phyloP scores from a whole-genome alignment of 2,329 filamentous ascomycete species.

The Thielaviopsis musarum region DNA sequence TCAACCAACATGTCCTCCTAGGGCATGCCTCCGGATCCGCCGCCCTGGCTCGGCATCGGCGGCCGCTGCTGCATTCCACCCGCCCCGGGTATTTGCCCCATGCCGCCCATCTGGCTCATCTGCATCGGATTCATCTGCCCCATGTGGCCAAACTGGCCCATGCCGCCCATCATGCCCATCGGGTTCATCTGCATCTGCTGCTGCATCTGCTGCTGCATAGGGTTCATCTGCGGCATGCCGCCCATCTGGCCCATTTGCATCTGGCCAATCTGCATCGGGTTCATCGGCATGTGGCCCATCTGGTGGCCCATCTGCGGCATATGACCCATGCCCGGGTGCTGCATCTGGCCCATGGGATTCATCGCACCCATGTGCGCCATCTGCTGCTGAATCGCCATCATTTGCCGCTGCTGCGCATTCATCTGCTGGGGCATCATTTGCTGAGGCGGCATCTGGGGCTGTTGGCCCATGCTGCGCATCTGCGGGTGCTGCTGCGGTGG shows the following conservation, averaged over 20 bases:
- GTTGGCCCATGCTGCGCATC: conserved; percentile 8
- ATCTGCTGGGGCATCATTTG: conserved; percentile 7
- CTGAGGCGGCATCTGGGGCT: conserved; percentile 7
- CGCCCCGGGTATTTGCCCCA: conserved; percentile 8
- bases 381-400: conserved; percentile 11
- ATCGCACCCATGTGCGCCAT: conserved; percentile 8
- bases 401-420: conserved; percentile 9
- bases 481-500: conserved; percentile 8
- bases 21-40: conserved; percentile 8
- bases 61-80: conserved; percentile 8
- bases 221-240: conserved; percentile 7
- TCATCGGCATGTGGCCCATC: conserved; percentile 11
- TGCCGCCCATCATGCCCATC: conserved; percentile 11
- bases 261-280: conserved; percentile 10
- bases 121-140: conserved; percentile 8
- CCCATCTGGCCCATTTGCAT: conserved; percentile 7
- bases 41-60: conserved; percentile 9
- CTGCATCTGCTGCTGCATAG: conserved; percentile 9
- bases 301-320: conserved; percentile 9
- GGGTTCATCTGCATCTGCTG: conserved; percentile 10
- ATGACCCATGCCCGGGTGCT: conserved; percentile 7
- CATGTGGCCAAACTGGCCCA: conserved; percentile 10
- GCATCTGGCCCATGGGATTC: conserved; percentile 9
- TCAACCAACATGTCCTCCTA: conserved; percentile 10
- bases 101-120: conserved; percentile 9